phyloP scores from a whole-genome alignment of 257 asterid species.

The Dorcoceras hygrometricum region DNA sequence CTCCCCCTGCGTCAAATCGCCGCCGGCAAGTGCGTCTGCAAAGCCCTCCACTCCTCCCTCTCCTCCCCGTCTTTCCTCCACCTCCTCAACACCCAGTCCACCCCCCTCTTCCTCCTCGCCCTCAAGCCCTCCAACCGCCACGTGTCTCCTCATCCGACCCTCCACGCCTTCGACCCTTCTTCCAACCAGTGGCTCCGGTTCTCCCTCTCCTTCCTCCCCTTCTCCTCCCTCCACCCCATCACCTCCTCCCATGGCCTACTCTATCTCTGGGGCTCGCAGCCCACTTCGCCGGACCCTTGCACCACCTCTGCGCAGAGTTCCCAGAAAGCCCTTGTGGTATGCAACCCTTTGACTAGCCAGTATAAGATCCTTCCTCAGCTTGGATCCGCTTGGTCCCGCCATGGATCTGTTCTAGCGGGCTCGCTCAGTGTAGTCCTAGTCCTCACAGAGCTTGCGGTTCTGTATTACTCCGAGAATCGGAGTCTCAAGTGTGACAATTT shows the following conservation, averaged over 20 bases:
- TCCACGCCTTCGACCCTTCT: slow-evolving; percentile 73
- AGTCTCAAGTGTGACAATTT: slow-evolving; percentile 15
- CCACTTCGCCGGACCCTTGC: slow-evolving; percentile 13
- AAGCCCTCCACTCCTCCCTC: slow-evolving; percentile 47
- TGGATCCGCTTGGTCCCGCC: slow-evolving; percentile 98
- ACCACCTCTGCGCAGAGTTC: slow-evolving; percentile 28
- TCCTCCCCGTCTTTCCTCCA: slow-evolving; percentile 73
- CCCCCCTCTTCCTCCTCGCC: slow-evolving; percentile 57
- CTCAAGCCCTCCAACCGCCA: slow-evolving; percentile 71
- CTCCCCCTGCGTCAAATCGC: slow-evolving; percentile 74
- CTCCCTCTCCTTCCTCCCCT: slow-evolving; percentile 84
- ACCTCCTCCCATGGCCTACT: slow-evolving; percentile 77
- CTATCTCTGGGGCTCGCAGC: slow-evolving; percentile 71
- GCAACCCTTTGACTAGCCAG: slow-evolving; percentile 69
- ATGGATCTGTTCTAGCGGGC: slow-evolving; percentile 86
- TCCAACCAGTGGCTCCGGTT: slow-evolving; percentile 67
- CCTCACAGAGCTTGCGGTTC: slow-evolving; percentile 82
- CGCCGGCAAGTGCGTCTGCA: slow-evolving; percentile 69
- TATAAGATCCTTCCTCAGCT: slow-evolving; percentile 79
- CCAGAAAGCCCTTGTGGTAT: slow-evolving; percentile 66
- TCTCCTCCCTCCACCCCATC: slow-evolving; percentile 76
- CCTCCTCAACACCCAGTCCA: slow-evolving; percentile 55
- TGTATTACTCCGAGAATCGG: slow-evolving; percentile 48
- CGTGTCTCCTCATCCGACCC: slow-evolving; percentile 56
- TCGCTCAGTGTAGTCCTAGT: slow-evolving; percentile 58